phyloP scores from a whole-genome alignment of 352 stramenopile genomes.

The Aphanomyces euteiches region DNA sequence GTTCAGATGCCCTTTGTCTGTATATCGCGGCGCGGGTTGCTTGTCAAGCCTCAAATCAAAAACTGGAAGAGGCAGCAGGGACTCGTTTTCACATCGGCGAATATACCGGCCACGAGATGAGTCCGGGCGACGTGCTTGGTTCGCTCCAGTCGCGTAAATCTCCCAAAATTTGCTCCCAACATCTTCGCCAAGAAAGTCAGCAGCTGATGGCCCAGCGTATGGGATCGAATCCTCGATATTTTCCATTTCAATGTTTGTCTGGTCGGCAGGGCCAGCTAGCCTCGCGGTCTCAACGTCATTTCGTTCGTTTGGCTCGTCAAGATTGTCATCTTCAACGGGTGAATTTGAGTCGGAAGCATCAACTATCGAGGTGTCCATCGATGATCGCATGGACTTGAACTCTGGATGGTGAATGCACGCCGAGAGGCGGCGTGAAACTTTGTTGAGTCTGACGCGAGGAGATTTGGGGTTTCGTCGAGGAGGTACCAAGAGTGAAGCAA shows the following conservation, averaged over 20 bases:
- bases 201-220: not conserved
- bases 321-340: not conserved
- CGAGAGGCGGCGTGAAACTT: constrained; percentile 3
- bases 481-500: not conserved
- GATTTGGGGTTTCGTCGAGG: not conserved
- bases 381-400: not conserved
- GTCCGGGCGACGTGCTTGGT: constrained; percentile 39
- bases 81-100: constrained; percentile 47
- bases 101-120: constrained; percentile 64
- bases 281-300: no score
- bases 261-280: no score
- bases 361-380: not conserved
- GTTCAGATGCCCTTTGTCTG: constrained; percentile 38
- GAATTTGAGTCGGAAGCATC: not conserved
- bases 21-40: constrained; percentile 44
- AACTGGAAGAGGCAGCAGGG: constrained; percentile 60
- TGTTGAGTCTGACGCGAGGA: not conserved
- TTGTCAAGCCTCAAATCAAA: constrained; percentile 46
- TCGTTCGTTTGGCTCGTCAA: not conserved
- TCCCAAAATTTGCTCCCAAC: constrained; percentile 46
- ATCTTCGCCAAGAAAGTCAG: constrained; percentile 20
- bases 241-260: not conserved
- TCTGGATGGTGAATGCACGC: constrained; percentile 5
- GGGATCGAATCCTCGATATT: not conserved
- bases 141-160: constrained; percentile 49